Percentiles rank a stretch among this genome's conserved stretches.
Evolutionary conservation across 192 early-diverging fungal species (phyloP).

Genomic region (Pilobolus umbonatus): DNA sequence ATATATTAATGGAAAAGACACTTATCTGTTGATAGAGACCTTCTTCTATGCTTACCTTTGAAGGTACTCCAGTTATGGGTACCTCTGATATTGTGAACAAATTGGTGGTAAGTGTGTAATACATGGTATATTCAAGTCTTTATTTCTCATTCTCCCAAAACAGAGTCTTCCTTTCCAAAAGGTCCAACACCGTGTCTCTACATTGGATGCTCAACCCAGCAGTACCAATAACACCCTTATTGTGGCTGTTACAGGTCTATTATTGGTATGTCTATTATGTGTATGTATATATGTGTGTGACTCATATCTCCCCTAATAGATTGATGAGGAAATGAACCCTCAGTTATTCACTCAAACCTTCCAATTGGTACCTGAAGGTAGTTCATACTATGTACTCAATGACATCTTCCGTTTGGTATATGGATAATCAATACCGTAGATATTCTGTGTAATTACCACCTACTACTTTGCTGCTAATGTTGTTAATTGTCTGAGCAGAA

Average conservation of each 20-base stretch:
- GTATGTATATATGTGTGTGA: not conserved
- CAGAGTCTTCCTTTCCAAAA: slow-evolving; percentile 73
- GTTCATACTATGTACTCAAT: slow-evolving; percentile 78
- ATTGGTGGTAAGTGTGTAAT: slow-evolving; percentile 53
- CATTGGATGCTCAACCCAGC: slow-evolving; percentile 79
- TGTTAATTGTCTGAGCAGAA: no score
- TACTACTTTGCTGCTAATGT: no score
- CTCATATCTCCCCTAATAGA: slow-evolving; percentile 39
- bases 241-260: slow-evolving; percentile 83
- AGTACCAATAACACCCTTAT: slow-evolving; percentile 55
- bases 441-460: no score
- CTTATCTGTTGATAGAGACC: slow-evolving; percentile 54
- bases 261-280: slow-evolving; percentile 52
- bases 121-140: not conserved
- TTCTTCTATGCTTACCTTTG: slow-evolving; percentile 83
- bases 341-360: slow-evolving; percentile 86
- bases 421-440: slow-evolving; percentile 36
- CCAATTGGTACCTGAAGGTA: slow-evolving; percentile 70
- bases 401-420: slow-evolving; percentile 83
- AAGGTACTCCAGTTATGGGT: slow-evolving; percentile 65
- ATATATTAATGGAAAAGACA: not conserved
- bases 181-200: slow-evolving; percentile 69
- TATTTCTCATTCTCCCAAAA: not conserved
- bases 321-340: slow-evolving; percentile 78
- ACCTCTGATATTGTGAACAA: slow-evolving; percentile 67